These are phyloP conservation scores for Barnettozyma vustinii DNA, from an alignment of 805 yeast genomes.

Conservation along the genomic window DNA sequence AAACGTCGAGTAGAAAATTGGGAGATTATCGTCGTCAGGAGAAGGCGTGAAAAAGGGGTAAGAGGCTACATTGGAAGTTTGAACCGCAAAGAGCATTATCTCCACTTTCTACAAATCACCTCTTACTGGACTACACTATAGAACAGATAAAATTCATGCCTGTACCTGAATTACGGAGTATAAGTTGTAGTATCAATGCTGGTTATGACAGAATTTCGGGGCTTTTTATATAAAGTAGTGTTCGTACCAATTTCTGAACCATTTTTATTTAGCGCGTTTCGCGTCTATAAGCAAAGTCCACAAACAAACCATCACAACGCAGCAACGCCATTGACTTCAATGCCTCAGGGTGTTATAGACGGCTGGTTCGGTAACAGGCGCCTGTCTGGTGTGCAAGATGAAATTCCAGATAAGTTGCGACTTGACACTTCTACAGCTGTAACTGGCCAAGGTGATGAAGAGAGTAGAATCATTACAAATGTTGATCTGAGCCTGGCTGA, in stretches of 20 bases:
- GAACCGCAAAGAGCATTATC: no score
- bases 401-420: neutral
- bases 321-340: neutral
- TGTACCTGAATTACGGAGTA: no score
- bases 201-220: no score
- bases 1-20: no score
- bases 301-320: neutral
- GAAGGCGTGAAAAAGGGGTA: no score
- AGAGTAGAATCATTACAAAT: slow-evolving; percentile 3
- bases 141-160: no score
- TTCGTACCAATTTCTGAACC: neutral
- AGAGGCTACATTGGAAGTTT: no score
- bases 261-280: neutral
- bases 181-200: no score
- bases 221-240: neutral
- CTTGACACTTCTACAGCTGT: neutral
- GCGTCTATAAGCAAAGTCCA: neutral
- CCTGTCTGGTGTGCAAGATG: neutral
- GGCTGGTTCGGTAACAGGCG: neutral
- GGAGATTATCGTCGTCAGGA: no score
- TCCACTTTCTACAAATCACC: no score
- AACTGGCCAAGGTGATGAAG: neutral
- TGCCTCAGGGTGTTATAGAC: slow-evolving; percentile 8
- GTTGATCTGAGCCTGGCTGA: neutral
- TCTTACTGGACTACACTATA: no score